Evolutionary conservation across 257 asterid genomes (phyloP), one percentile per base, ranked within the genome.

Genomic region (Sherardia arvensis): DNA sequence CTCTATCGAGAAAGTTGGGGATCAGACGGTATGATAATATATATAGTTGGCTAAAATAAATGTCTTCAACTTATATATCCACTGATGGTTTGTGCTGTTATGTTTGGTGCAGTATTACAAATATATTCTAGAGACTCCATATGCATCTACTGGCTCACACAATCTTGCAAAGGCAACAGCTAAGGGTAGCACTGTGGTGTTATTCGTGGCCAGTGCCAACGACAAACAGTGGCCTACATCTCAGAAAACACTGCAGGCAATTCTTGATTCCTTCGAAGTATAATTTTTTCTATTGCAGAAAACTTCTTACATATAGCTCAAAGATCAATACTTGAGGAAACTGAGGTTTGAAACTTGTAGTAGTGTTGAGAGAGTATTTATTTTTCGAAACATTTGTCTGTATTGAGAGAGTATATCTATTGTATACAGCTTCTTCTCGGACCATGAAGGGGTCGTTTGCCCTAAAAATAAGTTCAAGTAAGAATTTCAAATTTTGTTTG

Each of bases 121-220:
- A 59, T 89, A 89, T 23, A 94, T 78, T 70, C 91, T 92, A 0
- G 97, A 87, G 74, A 92, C 99, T 20, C 97, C 99, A 34, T 92
- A 73, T 27, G 99, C 99, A 15, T 87, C 85, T 40, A 89, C 97
- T 1, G 99, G 99, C 75, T 66, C 95, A 5, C 99, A 92, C 80
- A 89, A 89, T 73, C 85, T 92, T 33, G 99, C 97, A 0, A 92
- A 89, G 79, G 97, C 95, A 23, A 89, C 97, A 17, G 99, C 97
- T 0, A 92, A 85, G 76, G 99, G 99, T 27, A 89, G 66, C 85
- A 89, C 96, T 0, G 96, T 92, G 28, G 65, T 92, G 62, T 89
- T 92, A 55, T 89, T 85, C 38, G 99, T 92, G 63, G 99, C 83
- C 73, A 92, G 99, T 57, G 99, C 97, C 65, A 85, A 43, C 58